phyloP scores from a whole-genome alignment of 768 basidiomycete species.

The Termitomyces sp. region DNA sequence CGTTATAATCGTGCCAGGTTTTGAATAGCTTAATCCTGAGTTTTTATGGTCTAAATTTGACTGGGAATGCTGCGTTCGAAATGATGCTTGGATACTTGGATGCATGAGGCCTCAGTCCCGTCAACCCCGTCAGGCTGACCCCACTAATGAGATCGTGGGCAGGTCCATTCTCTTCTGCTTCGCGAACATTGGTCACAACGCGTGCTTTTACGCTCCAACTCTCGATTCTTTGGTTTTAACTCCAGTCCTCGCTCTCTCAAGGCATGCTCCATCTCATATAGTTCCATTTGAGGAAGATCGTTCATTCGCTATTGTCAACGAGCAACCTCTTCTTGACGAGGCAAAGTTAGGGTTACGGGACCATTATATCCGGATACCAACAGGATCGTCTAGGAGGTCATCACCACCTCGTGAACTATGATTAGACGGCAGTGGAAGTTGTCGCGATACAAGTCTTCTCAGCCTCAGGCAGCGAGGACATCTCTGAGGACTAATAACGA shows the following conservation, averaged over 20 bases:
- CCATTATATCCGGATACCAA: too few species aligned
- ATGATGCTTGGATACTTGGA: constrained; percentile 29
- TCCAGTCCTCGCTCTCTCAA: too few species aligned
- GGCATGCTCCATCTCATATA: constrained; percentile 49
- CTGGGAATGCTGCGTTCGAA: constrained; percentile 22
- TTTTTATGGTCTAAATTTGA: constrained; percentile 6
- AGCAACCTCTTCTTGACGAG: too few species aligned
- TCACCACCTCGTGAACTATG: constrained; percentile 17
- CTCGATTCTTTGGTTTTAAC: too few species aligned
- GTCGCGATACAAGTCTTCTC: constrained; percentile 19
- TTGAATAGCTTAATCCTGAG: neutral
- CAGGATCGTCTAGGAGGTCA: too few species aligned
- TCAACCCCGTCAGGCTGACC: too few species aligned
- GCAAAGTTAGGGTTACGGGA: too few species aligned
- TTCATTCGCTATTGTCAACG: constrained; percentile 38
- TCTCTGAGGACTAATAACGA: too few species aligned
- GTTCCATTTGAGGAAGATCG: constrained; percentile 49
- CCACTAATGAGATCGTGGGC: too few species aligned
- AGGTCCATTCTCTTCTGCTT: constrained; percentile 13
- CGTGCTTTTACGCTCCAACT: constrained; percentile 51
- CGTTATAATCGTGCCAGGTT: constrained; percentile 9
- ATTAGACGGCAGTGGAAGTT: constrained; percentile 13
- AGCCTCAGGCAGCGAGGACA: constrained; percentile 36
- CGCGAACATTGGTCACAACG: constrained; percentile 32
- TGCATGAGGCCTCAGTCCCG: constrained; percentile 24